Evolutionary conservation across 371 early-diverging fungal species (phyloP), one percentile per base, ranked within the genome.

Genomic region (Paraphysoderma sedebokerense): DNA sequence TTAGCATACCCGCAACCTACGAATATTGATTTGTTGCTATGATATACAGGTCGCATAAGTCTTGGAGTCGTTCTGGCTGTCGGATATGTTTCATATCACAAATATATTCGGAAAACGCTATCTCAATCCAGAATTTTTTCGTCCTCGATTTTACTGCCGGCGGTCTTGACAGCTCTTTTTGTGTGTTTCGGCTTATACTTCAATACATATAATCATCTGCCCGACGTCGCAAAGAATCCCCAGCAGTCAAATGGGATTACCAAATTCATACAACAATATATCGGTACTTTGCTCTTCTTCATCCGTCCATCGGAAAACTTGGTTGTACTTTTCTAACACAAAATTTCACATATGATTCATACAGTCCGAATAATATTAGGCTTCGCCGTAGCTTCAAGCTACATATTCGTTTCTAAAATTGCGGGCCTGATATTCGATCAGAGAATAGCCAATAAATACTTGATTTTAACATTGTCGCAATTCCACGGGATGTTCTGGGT

Each of bases 401-500:
- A 3, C 39, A 28, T 28, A 9, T 3, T 39, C 11, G 9, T 28
- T 6, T 8, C 2, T 5, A 3, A 23, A 3, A 23, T 39, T 3
- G 2, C 3, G 12, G 2, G 20, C 39, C 2, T 15, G 2, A 2
- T 3, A 6, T 3, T 2, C 7, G 11, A 23, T 15, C 39, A 8
- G 11, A 2, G 5, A 11, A 15, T 22, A 2, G 71, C 78, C 4
- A 49, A 49, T 12, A 62, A 69, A 51, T 85, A 76, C 51, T 58
- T 66, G n/a, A 19, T 79, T 2, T 60, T 89, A 20, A 57, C 74
- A 12, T 46, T 68, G 31, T 67, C 70, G 42, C 90, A 92, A 58
- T 92, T 93, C 56, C 92, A 92, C 59, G 58, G 78, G 51, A 63
- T 78, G 42, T 93, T 87, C 57, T 92, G 88, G 82, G 79, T 77